Conservation (phyloP, 1,139 yeast species). For the Tardiomyces depauwii region DNA sequence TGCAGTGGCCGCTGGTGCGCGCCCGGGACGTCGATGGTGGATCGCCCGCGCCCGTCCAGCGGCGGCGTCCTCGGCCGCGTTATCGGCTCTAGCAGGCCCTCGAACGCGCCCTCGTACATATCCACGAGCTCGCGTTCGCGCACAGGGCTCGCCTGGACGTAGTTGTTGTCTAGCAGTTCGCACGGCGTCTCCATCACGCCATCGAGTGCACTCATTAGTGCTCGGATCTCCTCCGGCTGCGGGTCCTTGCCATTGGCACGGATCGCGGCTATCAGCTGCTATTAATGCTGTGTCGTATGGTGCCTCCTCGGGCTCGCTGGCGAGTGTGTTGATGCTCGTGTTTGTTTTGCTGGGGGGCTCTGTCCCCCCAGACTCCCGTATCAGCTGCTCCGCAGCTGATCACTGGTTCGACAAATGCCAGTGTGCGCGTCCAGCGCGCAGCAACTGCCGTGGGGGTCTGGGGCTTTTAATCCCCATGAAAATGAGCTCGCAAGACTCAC, state of each 20-base stretch:
- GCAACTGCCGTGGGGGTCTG: too few relatives aligned
- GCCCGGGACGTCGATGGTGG: constrained; percentile 4
- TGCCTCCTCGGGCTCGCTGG: too few relatives aligned
- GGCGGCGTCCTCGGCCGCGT: constrained; percentile 12
- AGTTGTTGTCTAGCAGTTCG: neutral
- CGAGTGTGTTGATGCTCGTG: too few relatives aligned
- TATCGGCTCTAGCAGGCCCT: constrained; percentile 9
- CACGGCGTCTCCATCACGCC: neutral
- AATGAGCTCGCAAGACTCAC: too few relatives aligned
- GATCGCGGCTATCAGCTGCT: neutral
- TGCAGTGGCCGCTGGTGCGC: neutral
- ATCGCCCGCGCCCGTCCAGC: constrained; percentile 2
- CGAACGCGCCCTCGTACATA: neutral
- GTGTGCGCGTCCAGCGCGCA: too few relatives aligned
- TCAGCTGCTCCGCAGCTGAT: too few relatives aligned
- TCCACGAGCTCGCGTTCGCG: neutral
- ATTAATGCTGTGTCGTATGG: neutral
- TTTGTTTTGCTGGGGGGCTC: too few relatives aligned
- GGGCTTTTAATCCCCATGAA: too few relatives aligned
- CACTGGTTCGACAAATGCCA: too few relatives aligned
- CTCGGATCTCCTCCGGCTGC: neutral
- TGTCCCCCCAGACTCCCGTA: too few relatives aligned
- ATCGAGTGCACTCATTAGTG: neutral
- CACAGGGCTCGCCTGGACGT: neutral
- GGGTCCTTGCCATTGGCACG: neutral